A percentile compares a stretch with the other conserved stretches of the same genome.
phyloP scores from a whole-genome alignment of 2,329 filamentous ascomycete species.

The Trichoderma polysporum region DNA sequence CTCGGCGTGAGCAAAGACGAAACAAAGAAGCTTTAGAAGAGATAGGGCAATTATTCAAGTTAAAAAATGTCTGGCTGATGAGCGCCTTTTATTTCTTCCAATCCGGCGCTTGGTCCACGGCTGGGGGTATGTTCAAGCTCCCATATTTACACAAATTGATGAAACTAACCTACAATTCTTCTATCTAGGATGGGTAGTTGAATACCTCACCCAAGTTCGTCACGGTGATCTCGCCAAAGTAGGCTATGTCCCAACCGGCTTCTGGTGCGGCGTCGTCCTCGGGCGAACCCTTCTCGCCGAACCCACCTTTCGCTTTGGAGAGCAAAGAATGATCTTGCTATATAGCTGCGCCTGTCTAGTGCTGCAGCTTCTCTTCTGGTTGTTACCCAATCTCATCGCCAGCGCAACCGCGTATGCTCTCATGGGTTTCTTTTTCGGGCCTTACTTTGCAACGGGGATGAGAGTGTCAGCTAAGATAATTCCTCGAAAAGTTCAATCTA shows the following conservation, averaged over 20 bases:
- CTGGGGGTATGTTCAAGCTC: slow-evolving; percentile 15
- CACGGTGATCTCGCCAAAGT: slow-evolving; percentile 65
- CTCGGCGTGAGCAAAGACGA: not conserved
- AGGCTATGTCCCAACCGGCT: slow-evolving; percentile 69
- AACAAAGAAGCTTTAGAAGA: not conserved
- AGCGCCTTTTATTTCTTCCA: slow-evolving; percentile 22
- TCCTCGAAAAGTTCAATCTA: slow-evolving; percentile 55
- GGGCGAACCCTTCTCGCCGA: slow-evolving; percentile 68
- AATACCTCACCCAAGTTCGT: slow-evolving; percentile 48
- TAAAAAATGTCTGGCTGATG: slow-evolving; percentile 20
- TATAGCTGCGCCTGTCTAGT: slow-evolving; percentile 66
- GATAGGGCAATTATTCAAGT: not conserved
- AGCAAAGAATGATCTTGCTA: slow-evolving; percentile 61
- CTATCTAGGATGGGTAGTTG: slow-evolving; percentile 18
- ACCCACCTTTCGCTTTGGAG: slow-evolving; percentile 68
- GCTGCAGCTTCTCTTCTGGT: slow-evolving; percentile 75
- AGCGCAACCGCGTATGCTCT: slow-evolving; percentile 69
- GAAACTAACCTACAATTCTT: too few relatives aligned
- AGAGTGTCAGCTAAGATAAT: slow-evolving; percentile 72
- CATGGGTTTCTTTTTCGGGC: slow-evolving; percentile 78
- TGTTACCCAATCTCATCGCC: slow-evolving; percentile 73
- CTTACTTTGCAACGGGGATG: slow-evolving; percentile 73
- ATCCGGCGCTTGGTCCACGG: slow-evolving; percentile 16
- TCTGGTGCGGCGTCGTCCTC: slow-evolving; percentile 76
- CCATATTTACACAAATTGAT: too few relatives aligned